Base-by-base conservation (phyloP, 1,284 basidiomycete species). In the Thecaphora thlaspeos region DNA sequence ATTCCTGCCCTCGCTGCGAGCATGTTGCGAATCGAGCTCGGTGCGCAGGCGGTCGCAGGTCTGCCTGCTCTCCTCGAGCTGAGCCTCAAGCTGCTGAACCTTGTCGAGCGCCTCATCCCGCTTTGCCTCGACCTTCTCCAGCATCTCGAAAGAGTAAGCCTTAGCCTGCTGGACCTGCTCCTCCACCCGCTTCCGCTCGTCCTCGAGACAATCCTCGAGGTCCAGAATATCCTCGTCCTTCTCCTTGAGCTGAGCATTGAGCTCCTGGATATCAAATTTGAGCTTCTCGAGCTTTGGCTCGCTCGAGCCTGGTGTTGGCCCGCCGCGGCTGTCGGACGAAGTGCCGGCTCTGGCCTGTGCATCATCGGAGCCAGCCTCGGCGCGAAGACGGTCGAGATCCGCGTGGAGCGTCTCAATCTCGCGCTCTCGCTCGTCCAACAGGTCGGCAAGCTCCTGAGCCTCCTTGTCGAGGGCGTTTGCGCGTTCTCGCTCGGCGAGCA, bases 121-220 rank as follows among this genome's bases (percentile, higher is more conserved):
- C 36, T 53, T 55, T 19, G 43, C 49, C 48, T 65, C 62, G 42
- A 65, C 55, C 21, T 54, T 53, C 38, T 65, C 62, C 26, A 65
- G 55, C 18, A 58, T 58, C 39, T 61, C 46, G 46, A 65, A 55
- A 17, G 62, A 65, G 37, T 55, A 65, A 2, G 62, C 55, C 36
- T 65, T 65, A 10, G 62, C 62, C 19, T 65, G 62, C 34, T 65
- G 55, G 4, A 65, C 62, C 32, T 65, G 62, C 38, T 61, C 52
- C 47, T 65, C 58, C 58, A 65, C 58, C 24, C 58, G 57, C 8
- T 7, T 21, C n/a, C 62, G 45, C 48, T 65, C 58, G 26, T 55
- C 44, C 15, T 65, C 55, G 15, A 65, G 48, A 9, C 55, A 41
- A 14, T 42, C 48, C 18, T 65, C 55, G 18, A 65, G 28, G 17